phyloP scores from a whole-genome alignment of 768 basidiomycete genomes.

The Mycena floridula region DNA sequence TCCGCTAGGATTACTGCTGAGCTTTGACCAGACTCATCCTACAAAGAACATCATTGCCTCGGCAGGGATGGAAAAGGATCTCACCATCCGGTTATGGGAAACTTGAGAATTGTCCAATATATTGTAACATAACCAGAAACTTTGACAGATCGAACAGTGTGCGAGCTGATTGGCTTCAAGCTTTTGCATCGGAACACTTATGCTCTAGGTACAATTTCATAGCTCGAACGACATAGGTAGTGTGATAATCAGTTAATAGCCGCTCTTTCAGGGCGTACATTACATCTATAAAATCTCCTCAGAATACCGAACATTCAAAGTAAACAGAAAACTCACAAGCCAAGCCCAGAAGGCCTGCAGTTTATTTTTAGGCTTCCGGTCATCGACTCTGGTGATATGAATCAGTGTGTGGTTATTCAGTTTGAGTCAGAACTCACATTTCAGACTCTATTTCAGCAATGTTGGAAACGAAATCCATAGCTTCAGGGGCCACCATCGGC shows the following conservation, averaged over 20 bases:
- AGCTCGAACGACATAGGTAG: too few relatives aligned
- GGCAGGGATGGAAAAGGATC: constrained; percentile 85
- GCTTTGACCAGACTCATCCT: constrained; percentile 63
- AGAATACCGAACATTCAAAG: too few relatives aligned
- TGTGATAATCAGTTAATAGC: too few relatives aligned
- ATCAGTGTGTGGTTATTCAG: constrained; percentile 2
- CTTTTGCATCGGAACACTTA: too few relatives aligned
- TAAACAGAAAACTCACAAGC: constrained; percentile 76
- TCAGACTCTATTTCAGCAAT: constrained; percentile 67
- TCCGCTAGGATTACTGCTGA: background rate
- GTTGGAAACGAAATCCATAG: constrained; percentile 84
- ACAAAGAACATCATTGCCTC: constrained; percentile 71
- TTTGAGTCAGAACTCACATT: constrained; percentile 26
- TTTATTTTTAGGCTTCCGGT: constrained; percentile 63
- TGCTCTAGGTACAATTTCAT: too few relatives aligned
- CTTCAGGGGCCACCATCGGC: constrained; percentile 37
- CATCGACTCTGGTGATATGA: constrained; percentile 44
- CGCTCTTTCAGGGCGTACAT: too few relatives aligned
- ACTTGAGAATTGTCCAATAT: too few relatives aligned
- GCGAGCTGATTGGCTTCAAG: too few relatives aligned
- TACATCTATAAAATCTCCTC: too few relatives aligned
- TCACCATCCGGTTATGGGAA: constrained; percentile 84
- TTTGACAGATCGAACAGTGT: too few relatives aligned
- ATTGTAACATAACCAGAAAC: too few relatives aligned
- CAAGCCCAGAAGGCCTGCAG: constrained; percentile 70